Evolutionary conservation across 2,329 filamentous ascomycete species (phyloP), one percentile per base, ranked within the genome.

Genomic region (Alternaria brassicicola): DNA sequence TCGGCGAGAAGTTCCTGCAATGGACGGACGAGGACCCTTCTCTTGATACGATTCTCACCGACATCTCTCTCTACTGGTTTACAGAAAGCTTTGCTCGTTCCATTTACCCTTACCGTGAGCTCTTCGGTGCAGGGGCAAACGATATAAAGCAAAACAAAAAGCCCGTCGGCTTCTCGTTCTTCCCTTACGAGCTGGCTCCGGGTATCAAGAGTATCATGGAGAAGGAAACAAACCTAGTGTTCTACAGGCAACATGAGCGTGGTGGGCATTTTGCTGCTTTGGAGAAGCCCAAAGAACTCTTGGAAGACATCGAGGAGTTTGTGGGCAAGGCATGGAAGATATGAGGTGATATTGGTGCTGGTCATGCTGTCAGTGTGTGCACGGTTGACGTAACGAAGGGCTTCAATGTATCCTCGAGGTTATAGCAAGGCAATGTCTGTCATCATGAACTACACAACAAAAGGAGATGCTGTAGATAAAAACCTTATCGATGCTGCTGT

Each of bases 181-280:
- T 82, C 66, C 79, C 78, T 4, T 69, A 70, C n/a, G 81, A 83
- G 63, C 39, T 82, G 1, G 54, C 72, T 6, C 78, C 77, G 0
- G 73, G 72, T 13, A 75, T 80, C 25, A 75, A 73, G 58, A 68
- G 69, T 52, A 77, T 75, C 66, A 65, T 78, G 8, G 75, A 73
- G 39, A 74, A 72, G 54, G 72, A 75, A 3, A 75, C 69, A 0
- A 75, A 80, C 38, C 55, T 83, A 19, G 77, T 80, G 4, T 71
- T 64, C 12, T 79, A 76, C 21, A 68, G 55, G 21, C 62, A 73
- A 45, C 80, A 82, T 66, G 72, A 77, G 35, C 63, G 69, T 66
- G 85, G 85, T 15, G 84, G 85, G 0, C 85, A 86, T 70, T 87
- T 87, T 63, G 83, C 84, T 5, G 78, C 79, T 2, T 55, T 84